Evolutionary conservation across 2,329 filamentous ascomycete genomes (phyloP), one percentile per base, ranked within the genome.

Genomic region (Scleromitrula shiraiana): DNA sequence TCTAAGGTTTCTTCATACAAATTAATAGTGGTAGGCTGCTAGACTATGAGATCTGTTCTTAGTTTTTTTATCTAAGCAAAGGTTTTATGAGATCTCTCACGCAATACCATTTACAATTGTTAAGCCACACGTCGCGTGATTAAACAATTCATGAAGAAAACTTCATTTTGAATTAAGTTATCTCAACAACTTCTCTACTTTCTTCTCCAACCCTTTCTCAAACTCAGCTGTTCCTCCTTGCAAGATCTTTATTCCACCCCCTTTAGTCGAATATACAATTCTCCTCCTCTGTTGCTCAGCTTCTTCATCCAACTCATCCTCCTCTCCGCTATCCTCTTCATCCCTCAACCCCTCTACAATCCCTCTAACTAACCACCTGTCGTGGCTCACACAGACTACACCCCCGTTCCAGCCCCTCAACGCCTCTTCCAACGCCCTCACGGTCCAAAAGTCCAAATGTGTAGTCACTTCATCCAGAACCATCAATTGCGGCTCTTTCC

Each of bases 381-480:
- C 88, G 68, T 94, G 88, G 29, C 81, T 88, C 4, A 93, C 82
- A 5, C 93, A 68, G 32, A 94, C 67, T 4, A 93, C 75, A 0
- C 86, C 87, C 0, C 88, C 88, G 47, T 81, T 75, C 74, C 85
- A 94, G 2, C 68, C 68, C 12, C 75, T 72, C 53, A 94, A 64
- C 2, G 83, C 83, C 20, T 77, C 72, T 1, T 83, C 74, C 46
- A 94, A 66, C 2, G 84, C 85, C 7, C 78, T 76, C 20, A 91
- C 85, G 0, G 85, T 91, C 66, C 93, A 80, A 53, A 85, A 86
- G 62, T 94, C 88, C 33, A 94, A 72, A 69, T 95, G 88, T 1
- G 88, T 98, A 64, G 93, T 97, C 43, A 93, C 91, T 71, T 97
- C 91, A 77, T 97, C 91, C 14, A 97, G 82, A 23, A 97, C 89